phyloP scores from a whole-genome alignment of 2,329 filamentous ascomycete species.

The Huntiella omanensis region DNA sequence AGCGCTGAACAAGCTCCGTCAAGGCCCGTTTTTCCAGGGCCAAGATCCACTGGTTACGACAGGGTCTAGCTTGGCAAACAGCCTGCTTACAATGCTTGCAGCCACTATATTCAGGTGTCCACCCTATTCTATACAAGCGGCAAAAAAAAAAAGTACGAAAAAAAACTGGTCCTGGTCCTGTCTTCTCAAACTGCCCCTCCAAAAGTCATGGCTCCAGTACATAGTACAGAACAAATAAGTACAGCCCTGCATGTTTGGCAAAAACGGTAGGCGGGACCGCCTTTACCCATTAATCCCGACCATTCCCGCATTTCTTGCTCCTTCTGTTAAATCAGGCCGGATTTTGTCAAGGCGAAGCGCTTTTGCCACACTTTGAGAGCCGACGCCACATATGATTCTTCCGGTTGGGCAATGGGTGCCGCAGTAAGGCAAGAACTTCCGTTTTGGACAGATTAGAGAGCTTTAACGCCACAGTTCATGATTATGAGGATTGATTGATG shows the following conservation, averaged over 20 bases:
- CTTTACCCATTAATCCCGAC: conserved; percentile 4
- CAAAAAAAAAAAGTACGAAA: background rate
- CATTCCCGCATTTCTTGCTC: conserved; percentile 6
- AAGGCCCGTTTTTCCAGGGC: too few relatives aligned
- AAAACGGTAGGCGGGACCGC: conserved; percentile 10
- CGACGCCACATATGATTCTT: background rate
- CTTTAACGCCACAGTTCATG: background rate
- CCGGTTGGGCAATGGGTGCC: background rate
- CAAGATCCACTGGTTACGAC: too few relatives aligned
- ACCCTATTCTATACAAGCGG: background rate
- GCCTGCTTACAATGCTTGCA: conserved; percentile 4
- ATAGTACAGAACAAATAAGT: background rate
- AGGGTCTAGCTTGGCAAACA: too few relatives aligned
- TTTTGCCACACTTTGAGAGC: conserved; percentile 2
- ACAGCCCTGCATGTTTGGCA: background rate
- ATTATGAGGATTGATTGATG: background rate
- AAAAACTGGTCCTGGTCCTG: too few relatives aligned
- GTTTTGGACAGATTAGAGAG: background rate
- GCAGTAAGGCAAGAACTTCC: conserved; percentile 5
- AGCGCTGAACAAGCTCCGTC: too few relatives aligned
- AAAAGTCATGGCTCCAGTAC: too few relatives aligned
- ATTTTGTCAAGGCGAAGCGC: conserved; percentile 6
- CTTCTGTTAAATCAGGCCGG: background rate
- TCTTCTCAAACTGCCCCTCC: too few relatives aligned
- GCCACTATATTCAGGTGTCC: conserved; percentile 7